These are phyloP conservation scores for Salvia splendens DNA, from an alignment of 257 asterid genomes.

Conservation along the genomic window DNA sequence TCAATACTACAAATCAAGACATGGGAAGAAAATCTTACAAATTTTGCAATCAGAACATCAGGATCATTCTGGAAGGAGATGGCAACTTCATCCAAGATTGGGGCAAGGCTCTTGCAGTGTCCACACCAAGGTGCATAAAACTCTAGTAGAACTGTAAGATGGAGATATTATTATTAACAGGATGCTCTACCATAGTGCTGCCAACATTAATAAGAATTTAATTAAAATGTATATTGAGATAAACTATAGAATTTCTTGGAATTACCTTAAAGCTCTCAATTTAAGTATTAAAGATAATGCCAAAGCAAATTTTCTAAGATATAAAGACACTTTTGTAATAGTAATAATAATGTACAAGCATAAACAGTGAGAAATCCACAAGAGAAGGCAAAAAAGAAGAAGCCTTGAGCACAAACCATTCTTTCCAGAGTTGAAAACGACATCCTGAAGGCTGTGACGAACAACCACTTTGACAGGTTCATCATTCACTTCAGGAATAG, in stretches of 20 bases:
- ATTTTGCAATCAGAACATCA: slow-evolving; percentile 67
- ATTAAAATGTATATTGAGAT: neutral
- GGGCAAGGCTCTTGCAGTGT: slow-evolving; percentile 82
- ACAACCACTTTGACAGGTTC: slow-evolving; percentile 93
- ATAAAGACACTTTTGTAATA: neutral
- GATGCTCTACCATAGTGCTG: neutral
- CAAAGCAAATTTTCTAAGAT: neutral
- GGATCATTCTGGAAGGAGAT: slow-evolving; percentile 55
- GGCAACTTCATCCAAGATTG: slow-evolving; percentile 85
- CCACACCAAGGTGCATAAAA: slow-evolving; percentile 94
- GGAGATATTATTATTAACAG: slow-evolving; percentile 2
- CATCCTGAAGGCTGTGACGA: slow-evolving; percentile 56
- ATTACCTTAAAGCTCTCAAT: neutral
- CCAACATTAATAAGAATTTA: neutral
- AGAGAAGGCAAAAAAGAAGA: neutral
- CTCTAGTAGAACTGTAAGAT: slow-evolving; percentile 59
- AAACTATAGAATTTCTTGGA: neutral
- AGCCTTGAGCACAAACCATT: slow-evolving; percentile 49
- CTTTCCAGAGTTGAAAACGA: slow-evolving; percentile 73
- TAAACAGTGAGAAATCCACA: neutral
- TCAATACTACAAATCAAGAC: slow-evolving; percentile 1
- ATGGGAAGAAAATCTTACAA: slow-evolving; percentile 42
- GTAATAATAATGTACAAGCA: neutral
- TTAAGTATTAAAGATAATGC: neutral
- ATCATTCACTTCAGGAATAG: slow-evolving; percentile 68